Conservation (phyloP, 257 asterid species). For the Solanum megistacrolobum region DNA sequence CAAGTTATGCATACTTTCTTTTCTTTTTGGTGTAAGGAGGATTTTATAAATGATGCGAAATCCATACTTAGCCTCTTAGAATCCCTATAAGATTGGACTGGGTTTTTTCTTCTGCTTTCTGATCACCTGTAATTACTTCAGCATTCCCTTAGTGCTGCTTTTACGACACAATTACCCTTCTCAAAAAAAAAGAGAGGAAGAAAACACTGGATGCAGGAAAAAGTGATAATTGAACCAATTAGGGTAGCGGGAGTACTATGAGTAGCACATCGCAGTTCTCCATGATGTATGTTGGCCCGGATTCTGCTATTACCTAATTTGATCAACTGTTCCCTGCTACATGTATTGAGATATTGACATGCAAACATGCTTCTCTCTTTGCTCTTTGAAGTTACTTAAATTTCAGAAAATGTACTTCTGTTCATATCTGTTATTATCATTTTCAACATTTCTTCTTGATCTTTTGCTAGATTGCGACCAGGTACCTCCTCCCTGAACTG, state of each 20-base stretch:
- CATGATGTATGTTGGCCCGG: neutral
- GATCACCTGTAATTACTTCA: neutral
- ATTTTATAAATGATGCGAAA: neutral
- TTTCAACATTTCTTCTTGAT: slow-evolving; percentile 6
- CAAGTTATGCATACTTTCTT: neutral
- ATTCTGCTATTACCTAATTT: neutral
- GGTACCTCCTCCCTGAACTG: slow-evolving; percentile 84
- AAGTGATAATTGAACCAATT: neutral
- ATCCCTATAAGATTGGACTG: neutral
- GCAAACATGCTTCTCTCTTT: neutral
- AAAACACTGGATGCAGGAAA: neutral
- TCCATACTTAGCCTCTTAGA: neutral
- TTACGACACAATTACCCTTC: neutral
- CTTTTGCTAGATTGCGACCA: slow-evolving; percentile 63
- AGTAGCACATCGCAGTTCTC: neutral
- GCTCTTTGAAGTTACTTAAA: neutral
- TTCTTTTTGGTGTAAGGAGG: neutral
- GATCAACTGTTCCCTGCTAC: neutral
- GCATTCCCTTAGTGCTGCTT: neutral
- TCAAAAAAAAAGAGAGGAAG: neutral
- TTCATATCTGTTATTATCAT: neutral
- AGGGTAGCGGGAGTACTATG: neutral
- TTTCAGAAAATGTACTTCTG: neutral
- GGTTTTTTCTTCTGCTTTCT: neutral
- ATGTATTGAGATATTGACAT: neutral